A percentile compares a stretch with the other conserved stretches of the same genome.
phyloP scores from a whole-genome alignment of 441 rosid genomes.

The Erodium chrysanthum region DNA sequence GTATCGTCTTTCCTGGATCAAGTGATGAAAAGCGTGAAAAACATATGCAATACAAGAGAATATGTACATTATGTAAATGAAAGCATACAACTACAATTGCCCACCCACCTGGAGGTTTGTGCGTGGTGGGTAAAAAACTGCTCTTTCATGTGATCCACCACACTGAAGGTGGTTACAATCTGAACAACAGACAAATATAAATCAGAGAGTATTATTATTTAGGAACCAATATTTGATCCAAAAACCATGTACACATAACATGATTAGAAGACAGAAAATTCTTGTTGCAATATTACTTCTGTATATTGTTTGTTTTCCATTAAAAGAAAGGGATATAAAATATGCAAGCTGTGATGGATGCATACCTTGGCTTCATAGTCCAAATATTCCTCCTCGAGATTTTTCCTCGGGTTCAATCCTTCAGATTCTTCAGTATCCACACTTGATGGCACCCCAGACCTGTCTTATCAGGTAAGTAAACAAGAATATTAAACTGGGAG shows the following conservation, averaged over 20 bases:
- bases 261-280: no score
- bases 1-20: conserved; percentile 56
- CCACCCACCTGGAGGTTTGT: conserved; percentile 49
- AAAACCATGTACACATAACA: no score
- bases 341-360: not conserved
- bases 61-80: not conserved
- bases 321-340: not conserved
- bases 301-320: no score
- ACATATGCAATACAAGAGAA: not conserved
- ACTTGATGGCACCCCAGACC: conserved; percentile 41
- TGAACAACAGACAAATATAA: conserved; percentile 25
- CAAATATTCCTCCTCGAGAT: conserved; percentile 86
- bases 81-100: conserved; percentile 12
- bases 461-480: conserved; percentile 26
- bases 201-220: no score
- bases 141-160: conserved; percentile 85
- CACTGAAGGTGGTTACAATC: conserved; percentile 84
- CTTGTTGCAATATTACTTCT: no score
- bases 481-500: conserved; percentile 12
- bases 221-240: no score
- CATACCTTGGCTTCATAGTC: conserved; percentile 81
- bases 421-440: conserved; percentile 40
- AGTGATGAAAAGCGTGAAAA: not conserved
- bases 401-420: conserved; percentile 59
- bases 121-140: conserved; percentile 51